Evolutionary conservation across 345 rosid genomes (phyloP).

Genomic region (Lepidium aucheri): DNA sequence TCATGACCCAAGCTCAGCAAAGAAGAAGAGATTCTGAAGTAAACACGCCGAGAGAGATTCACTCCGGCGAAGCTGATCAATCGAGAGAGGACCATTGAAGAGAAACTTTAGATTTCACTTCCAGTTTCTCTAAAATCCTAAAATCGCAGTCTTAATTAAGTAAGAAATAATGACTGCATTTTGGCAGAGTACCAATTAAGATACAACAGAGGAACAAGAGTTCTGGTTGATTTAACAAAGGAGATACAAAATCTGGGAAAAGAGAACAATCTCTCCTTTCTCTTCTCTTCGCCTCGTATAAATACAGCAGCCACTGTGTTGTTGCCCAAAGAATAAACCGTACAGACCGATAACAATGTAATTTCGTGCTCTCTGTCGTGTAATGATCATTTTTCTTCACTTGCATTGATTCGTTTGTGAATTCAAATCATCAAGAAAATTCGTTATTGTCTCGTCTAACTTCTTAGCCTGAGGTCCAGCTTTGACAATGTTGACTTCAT

Average conservation of each 20-base stretch:
- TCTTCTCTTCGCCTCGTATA: slow-evolving; percentile 21
- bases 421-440: slow-evolving; percentile 65
- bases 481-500: slow-evolving; percentile 65
- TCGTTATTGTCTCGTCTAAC: slow-evolving; percentile 55
- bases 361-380: slow-evolving; percentile 13
- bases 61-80: slow-evolving; percentile 10
- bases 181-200: background rate
- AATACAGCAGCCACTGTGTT: slow-evolving; percentile 23
- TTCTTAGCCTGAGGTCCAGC: slow-evolving; percentile 76
- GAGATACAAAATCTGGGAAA: slow-evolving; percentile 18
- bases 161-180: background rate
- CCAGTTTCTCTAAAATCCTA: background rate
- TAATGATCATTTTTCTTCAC: slow-evolving; percentile 41
- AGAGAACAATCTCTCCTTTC: slow-evolving; percentile 14
- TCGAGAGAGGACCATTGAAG: slow-evolving; percentile 31
- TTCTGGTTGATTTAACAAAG: background rate
- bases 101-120: background rate
- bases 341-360: slow-evolving; percentile 33
- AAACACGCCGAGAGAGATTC: background rate
- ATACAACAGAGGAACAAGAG: slow-evolving; percentile 4
- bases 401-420: slow-evolving; percentile 73
- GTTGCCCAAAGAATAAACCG: slow-evolving; percentile 31
- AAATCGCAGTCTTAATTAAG: background rate
- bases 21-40: background rate
- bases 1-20: background rate